These are phyloP conservation scores for Gryganskiella cystojenkinii DNA, from an alignment of 192 early-diverging fungal species.

Conservation along the genomic window DNA sequence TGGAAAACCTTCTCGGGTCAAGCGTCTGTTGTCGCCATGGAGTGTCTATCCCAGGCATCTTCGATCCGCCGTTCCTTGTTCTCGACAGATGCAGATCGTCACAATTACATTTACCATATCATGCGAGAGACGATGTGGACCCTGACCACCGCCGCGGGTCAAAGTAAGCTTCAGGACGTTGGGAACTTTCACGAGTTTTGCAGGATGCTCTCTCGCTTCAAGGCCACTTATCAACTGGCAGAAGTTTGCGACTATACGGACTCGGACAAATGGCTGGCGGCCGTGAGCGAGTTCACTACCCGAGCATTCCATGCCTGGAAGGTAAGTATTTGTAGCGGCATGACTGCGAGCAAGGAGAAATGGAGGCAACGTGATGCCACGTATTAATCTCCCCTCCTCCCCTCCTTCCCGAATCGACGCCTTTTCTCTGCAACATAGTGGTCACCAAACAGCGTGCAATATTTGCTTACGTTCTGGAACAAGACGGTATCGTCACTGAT, in stretches of 20 bases:
- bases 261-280: conserved; percentile 71
- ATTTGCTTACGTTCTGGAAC: conserved; percentile 89
- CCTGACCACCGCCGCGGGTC: conserved; percentile 64
- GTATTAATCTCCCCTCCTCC: too few species aligned
- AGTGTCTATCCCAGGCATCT: conserved; percentile 81
- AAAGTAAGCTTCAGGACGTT: conserved; percentile 67
- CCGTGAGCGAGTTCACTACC: conserved; percentile 71
- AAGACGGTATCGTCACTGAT: conserved; percentile 70
- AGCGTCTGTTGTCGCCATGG: conserved; percentile 59
- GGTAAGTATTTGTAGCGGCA: conserved; percentile 54
- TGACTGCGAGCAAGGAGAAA: too few species aligned
- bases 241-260: conserved; percentile 78
- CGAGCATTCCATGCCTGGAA: conserved; percentile 71
- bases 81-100: conserved; percentile 71
- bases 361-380: too few species aligned
- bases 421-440: conserved; percentile 55
- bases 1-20: conserved; percentile 23
- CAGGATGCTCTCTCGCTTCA: conserved; percentile 83
- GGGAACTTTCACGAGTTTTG: conserved; percentile 90
- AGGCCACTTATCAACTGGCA: conserved; percentile 79
- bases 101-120: conserved; percentile 72
- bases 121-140: conserved; percentile 78
- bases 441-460: conserved; percentile 77
- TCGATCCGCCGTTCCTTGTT: conserved; percentile 89
- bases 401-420: too few species aligned